Percentiles rank a stretch among this genome's conserved stretches.
These are phyloP conservation scores for Cucurbita ficifolia DNA, from an alignment of 306 rosid genomes.

Conservation along the genomic window DNA sequence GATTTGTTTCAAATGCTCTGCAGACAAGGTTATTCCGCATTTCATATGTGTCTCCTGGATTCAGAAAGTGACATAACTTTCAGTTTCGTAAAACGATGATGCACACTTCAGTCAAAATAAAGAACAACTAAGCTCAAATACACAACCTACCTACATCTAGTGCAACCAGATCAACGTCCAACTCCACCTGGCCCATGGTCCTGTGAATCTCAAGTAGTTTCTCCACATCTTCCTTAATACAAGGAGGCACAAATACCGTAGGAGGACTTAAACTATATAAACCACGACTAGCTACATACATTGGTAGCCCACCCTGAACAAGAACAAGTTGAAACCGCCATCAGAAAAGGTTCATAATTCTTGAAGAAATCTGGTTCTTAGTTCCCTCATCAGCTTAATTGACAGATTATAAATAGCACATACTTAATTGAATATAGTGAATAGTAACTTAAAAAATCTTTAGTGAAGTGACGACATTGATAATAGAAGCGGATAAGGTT, in stretches of 20 bases:
- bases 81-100: background rate
- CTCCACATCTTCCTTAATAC: conserved; percentile 77
- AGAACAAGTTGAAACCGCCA: conserved; percentile 2
- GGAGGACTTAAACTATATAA: conserved; percentile 80
- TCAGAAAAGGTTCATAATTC: background rate
- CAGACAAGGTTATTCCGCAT: conserved; percentile 78
- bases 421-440: background rate
- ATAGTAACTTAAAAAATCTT: background rate
- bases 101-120: background rate
- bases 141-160: conserved; percentile 64
- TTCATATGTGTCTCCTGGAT: conserved; percentile 92
- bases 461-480: background rate
- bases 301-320: conserved; percentile 85
- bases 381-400: background rate
- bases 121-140: conserved; percentile 7
- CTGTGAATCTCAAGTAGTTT: conserved; percentile 72
- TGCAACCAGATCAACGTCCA: conserved; percentile 68
- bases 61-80: conserved; percentile 16
- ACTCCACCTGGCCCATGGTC: conserved; percentile 71
- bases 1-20: conserved; percentile 84
- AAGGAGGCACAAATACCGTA: conserved; percentile 82
- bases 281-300: conserved; percentile 88
- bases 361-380: background rate
- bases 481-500: background rate
- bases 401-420: background rate